Conservation (phyloP, 441 rosid genomes). For the Manihot esculenta region DNA sequence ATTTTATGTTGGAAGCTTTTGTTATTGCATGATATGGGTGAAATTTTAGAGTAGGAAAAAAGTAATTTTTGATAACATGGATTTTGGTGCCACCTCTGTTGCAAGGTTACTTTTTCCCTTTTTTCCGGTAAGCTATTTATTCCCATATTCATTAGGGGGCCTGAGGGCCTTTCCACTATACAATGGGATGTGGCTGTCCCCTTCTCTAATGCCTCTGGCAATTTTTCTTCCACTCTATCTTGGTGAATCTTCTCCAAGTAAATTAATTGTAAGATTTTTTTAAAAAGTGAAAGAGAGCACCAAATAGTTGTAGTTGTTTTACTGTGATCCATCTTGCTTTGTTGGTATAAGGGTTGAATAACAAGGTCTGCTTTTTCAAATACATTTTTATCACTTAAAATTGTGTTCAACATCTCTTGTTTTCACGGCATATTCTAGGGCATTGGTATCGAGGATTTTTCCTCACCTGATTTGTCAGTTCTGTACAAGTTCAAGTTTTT, state of each 20-base stretch:
- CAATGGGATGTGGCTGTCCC: no score
- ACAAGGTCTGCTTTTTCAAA: background rate
- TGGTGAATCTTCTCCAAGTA: background rate
- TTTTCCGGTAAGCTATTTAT: no score
- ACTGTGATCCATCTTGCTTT: background rate
- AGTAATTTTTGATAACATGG: background rate
- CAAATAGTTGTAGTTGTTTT: background rate
- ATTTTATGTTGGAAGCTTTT: background rate
- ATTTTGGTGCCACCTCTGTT: conserved; percentile 4
- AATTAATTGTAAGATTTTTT: background rate
- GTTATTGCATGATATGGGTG: background rate
- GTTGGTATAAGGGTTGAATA: background rate
- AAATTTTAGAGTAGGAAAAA: background rate
- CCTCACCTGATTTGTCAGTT: background rate
- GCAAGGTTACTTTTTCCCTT: background rate
- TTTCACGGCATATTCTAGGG: background rate
- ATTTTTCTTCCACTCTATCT: background rate
- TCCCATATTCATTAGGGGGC: no score
- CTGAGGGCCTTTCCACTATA: no score
- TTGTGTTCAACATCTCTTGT: background rate
- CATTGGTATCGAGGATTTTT: background rate
- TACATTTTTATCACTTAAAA: background rate
- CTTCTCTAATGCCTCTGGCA: no score
- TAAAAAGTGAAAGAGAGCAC: background rate
- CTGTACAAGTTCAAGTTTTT: background rate